These are phyloP conservation scores for Calamus simplicifolius DNA, from an alignment of 176 grass and related monocot genomes.

Conservation along the genomic window DNA sequence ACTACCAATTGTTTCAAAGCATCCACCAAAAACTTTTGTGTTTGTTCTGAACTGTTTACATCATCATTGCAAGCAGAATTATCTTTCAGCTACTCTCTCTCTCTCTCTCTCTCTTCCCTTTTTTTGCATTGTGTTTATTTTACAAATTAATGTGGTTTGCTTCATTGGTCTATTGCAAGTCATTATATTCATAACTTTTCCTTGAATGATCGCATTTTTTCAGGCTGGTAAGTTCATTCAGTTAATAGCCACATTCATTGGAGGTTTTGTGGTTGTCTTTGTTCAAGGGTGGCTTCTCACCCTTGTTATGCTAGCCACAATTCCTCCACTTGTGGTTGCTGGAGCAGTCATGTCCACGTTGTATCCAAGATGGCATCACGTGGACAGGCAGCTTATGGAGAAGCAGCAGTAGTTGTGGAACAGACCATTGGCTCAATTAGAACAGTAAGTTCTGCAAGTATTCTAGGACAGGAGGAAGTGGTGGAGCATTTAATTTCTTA, in stretches of 20 bases:
- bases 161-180: too few species aligned
- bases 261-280: slow-evolving; percentile 87
- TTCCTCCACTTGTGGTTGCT: slow-evolving; percentile 70
- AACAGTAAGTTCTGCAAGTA: slow-evolving; percentile 44
- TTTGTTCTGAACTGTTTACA: too few species aligned
- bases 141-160: too few species aligned
- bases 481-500: too few species aligned
- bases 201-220: not conserved
- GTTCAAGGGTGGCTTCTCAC: slow-evolving; percentile 86
- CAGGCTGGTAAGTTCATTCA: slow-evolving; percentile 94
- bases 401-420: slow-evolving; percentile 72
- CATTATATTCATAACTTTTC: too few species aligned
- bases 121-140: too few species aligned
- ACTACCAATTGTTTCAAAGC: too few species aligned
- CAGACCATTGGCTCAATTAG: slow-evolving; percentile 88
- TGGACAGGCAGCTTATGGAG: slow-evolving; percentile 80
- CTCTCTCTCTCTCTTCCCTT: too few species aligned
- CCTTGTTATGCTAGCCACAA: slow-evolving; percentile 79
- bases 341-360: slow-evolving; percentile 83
- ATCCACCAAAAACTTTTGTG: too few species aligned
- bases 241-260: slow-evolving; percentile 71
- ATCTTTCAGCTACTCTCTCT: too few species aligned
- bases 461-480: too few species aligned
- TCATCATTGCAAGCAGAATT: too few species aligned
- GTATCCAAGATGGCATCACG: slow-evolving; percentile 86